These are phyloP conservation scores for Exserohilum rostratum DNA, from an alignment of 2,329 filamentous ascomycete genomes.

Conservation along the genomic window DNA sequence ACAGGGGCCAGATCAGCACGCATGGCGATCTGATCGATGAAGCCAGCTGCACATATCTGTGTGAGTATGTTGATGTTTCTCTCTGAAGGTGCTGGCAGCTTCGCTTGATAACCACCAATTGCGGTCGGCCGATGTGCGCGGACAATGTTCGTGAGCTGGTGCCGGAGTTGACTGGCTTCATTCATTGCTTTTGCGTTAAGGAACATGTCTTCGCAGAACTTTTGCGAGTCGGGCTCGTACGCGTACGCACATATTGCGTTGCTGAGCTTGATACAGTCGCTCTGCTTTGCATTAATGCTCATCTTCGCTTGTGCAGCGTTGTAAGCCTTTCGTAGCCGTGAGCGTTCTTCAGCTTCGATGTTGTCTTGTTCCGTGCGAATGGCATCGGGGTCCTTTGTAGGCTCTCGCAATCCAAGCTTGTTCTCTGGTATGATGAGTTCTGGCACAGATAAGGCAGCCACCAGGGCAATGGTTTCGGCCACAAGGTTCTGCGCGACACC, in stretches of 20 bases:
- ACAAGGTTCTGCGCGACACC: slow-evolving; percentile 83
- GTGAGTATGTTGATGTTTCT: slow-evolving; percentile 78
- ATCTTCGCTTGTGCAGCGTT: slow-evolving; percentile 80
- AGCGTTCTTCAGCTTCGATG: slow-evolving; percentile 71
- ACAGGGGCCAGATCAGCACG: slow-evolving; percentile 83
- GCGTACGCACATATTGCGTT: slow-evolving; percentile 85
- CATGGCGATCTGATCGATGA: slow-evolving; percentile 93
- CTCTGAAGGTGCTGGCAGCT: slow-evolving; percentile 66
- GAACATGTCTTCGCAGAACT: slow-evolving; percentile 83
- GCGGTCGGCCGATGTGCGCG: slow-evolving; percentile 69
- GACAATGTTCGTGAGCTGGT: slow-evolving; percentile 82
- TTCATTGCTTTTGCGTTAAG: slow-evolving; percentile 84
- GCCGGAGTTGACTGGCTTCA: slow-evolving; percentile 82
- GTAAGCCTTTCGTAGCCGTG: slow-evolving; percentile 67
- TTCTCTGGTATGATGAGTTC: slow-evolving; percentile 86
- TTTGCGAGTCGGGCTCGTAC: slow-evolving; percentile 58
- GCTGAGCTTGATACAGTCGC: slow-evolving; percentile 88
- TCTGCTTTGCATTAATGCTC: slow-evolving; percentile 74
- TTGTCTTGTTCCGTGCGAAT: slow-evolving; percentile 69
- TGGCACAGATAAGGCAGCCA: slow-evolving; percentile 84
- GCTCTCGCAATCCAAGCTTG: slow-evolving; percentile 69
- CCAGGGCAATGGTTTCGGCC: slow-evolving; percentile 84
- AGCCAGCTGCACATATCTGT: slow-evolving; percentile 89
- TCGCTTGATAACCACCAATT: slow-evolving; percentile 47
- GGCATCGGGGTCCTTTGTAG: slow-evolving; percentile 51